Percentiles rank a stretch among this genome's conserved stretches.
These are phyloP conservation scores for Nicotiana tabacum DNA, from an alignment of 257 asterid species.

Conservation along the genomic window DNA sequence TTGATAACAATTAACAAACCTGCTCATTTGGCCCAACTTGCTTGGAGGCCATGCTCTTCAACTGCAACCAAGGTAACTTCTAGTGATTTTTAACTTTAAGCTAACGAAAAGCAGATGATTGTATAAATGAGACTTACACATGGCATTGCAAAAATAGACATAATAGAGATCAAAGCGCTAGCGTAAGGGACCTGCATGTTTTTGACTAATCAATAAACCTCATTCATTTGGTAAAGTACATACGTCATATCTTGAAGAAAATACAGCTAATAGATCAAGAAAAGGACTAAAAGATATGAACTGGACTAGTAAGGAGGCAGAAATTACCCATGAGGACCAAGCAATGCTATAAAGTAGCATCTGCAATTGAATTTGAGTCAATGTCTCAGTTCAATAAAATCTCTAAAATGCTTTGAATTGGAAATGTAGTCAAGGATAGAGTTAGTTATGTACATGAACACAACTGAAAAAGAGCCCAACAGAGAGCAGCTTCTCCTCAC, in stretches of 20 bases:
- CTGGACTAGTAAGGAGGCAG: background rate
- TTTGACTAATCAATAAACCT: background rate
- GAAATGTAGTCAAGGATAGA: too few species aligned
- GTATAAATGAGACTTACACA: conserved; percentile 46
- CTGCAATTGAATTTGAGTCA: conserved; percentile 35
- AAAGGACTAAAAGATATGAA: background rate
- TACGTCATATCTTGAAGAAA: background rate
- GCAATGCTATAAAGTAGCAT: conserved; percentile 77
- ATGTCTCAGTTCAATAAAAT: background rate
- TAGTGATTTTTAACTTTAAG: background rate
- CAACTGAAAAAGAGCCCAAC: conserved; percentile 63
- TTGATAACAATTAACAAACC: conserved; percentile 31
- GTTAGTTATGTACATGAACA: conserved; percentile 41
- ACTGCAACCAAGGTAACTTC: conserved; percentile 31
- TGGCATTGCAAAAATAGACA: conserved; percentile 65
- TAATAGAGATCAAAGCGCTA: conserved; percentile 51
- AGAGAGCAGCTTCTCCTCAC: conserved; percentile 78
- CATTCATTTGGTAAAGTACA: background rate
- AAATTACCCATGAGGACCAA: conserved; percentile 89
- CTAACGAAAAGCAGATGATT: background rate
- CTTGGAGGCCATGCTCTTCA: conserved; percentile 85
- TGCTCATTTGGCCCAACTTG: conserved; percentile 81
- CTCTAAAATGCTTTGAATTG: background rate
- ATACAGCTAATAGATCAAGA: background rate
- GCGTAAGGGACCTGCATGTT: conserved; percentile 73